Evolutionary conservation across 2,329 filamentous ascomycete genomes (phyloP).

Genomic region (Aspergillus fructus): DNA sequence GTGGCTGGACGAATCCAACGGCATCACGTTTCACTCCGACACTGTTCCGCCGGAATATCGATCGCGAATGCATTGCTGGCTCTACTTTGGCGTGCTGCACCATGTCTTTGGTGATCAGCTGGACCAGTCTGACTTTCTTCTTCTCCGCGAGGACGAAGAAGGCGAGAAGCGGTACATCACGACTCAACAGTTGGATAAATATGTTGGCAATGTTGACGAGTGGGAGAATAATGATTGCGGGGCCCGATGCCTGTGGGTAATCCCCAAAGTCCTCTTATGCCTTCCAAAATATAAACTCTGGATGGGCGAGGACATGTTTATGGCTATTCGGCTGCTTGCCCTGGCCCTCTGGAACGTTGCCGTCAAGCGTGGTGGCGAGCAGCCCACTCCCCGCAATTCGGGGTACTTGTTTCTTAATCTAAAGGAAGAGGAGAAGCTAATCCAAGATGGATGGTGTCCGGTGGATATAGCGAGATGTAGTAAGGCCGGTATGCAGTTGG

Average conservation of each 20-base stretch:
- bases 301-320: background rate
- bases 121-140: background rate
- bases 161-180: background rate
- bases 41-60: background rate
- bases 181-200: background rate
- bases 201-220: background rate
- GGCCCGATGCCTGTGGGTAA: background rate
- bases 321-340: background rate
- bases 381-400: background rate
- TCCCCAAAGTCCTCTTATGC: background rate
- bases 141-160: background rate
- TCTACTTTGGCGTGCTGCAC: slow-evolving; percentile 4
- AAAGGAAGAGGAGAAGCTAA: background rate
- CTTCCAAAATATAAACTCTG: background rate
- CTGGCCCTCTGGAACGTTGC: background rate
- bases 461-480: background rate
- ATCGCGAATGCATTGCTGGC: background rate
- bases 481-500: background rate
- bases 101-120: background rate
- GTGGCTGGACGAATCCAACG: background rate
- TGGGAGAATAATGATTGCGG: background rate
- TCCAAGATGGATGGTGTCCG: background rate
- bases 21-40: background rate
- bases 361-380: background rate
- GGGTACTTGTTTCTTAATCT: background rate